Percentiles rank a stretch among this genome's conserved stretches.
These are phyloP conservation scores for Lichtheimia ornata DNA, from an alignment of 371 early-diverging fungal species.

Conservation along the genomic window DNA sequence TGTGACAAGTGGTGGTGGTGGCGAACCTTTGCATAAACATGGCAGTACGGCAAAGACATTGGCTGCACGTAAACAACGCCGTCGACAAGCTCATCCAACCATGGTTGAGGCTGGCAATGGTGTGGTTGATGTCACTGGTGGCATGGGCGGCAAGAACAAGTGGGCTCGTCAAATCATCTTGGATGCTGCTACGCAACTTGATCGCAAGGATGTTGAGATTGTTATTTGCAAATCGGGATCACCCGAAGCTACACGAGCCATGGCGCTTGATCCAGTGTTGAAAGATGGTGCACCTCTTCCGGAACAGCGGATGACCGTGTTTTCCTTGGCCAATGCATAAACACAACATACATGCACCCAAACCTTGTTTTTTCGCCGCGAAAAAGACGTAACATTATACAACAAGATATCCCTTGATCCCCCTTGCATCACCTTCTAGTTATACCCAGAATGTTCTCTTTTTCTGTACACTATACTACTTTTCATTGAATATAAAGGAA, in stretches of 20 bases:
- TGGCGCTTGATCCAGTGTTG: slow-evolving; percentile 25
- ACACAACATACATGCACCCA: not conserved
- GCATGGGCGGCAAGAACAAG: slow-evolving; percentile 44
- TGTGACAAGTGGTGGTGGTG: not conserved
- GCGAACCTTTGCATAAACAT: not conserved
- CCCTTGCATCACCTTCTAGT: not conserved
- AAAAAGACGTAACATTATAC: not conserved
- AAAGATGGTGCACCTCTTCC: slow-evolving; percentile 7
- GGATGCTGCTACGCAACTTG: slow-evolving; percentile 7
- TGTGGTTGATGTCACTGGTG: slow-evolving; percentile 47
- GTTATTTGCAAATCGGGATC: slow-evolving; percentile 37
- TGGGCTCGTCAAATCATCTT: slow-evolving; percentile 42
- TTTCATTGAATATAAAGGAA: too few relatives aligned
- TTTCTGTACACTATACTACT: too few relatives aligned
- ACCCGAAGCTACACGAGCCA: slow-evolving; percentile 22
- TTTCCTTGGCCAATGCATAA: slow-evolving; percentile 12
- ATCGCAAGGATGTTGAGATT: slow-evolving; percentile 20
- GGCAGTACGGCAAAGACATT: slow-evolving; percentile 6
- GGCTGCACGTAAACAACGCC: slow-evolving; percentile 6
- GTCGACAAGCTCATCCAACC: not conserved
- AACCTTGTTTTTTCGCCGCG: slow-evolving; percentile 1
- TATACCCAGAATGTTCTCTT: too few relatives aligned
- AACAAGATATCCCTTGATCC: not conserved
- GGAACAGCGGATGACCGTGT: slow-evolving; percentile 25
- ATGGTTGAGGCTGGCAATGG: not conserved